A percentile compares a stretch with the other conserved stretches of the same genome.
These are phyloP conservation scores for Rhodotorula mucilaginosa DNA, from an alignment of 1,284 basidiomycete genomes.

Conservation along the genomic window DNA sequence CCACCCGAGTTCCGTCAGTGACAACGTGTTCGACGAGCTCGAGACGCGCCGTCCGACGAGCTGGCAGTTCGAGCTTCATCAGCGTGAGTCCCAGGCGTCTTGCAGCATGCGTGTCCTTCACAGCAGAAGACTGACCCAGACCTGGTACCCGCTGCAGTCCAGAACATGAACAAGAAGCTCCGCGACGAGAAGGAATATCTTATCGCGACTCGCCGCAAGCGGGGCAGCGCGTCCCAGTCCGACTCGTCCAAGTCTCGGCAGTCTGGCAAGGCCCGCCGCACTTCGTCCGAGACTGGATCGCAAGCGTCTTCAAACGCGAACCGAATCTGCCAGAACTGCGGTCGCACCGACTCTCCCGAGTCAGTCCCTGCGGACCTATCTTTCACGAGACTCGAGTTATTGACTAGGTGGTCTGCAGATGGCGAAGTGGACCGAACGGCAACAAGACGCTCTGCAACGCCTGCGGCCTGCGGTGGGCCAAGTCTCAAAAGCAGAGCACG, in stretches of 20 bases:
- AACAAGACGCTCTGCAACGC: conserved; percentile 86
- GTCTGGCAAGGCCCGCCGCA: conserved; percentile 9
- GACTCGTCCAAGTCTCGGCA: conserved; percentile 8
- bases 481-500: conserved; percentile 19
- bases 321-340: conserved; percentile 42
- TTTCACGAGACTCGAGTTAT: too few relatives aligned
- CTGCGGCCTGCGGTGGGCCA: conserved; percentile 60
- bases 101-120: too few relatives aligned
- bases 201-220: conserved; percentile 36
- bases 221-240: conserved; percentile 21
- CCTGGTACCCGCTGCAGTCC: conserved; percentile 13
- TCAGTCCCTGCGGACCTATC: conserved; percentile 1
- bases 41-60: conserved; percentile 65
- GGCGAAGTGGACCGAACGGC: conserved; percentile 51
- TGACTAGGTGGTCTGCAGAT: conserved; percentile 4
- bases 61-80: conserved; percentile 90
- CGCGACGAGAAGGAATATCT: conserved; percentile 62
- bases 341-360: conserved; percentile 41
- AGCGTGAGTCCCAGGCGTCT: conserved; percentile 57
- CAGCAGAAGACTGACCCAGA: background rate
- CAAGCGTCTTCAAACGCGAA: conserved; percentile 22
- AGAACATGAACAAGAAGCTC: conserved; percentile 65
- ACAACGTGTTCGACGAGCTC: conserved; percentile 71
- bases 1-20: conserved; percentile 37
- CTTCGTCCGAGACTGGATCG: conserved; percentile 25